These are phyloP conservation scores for Claviceps africana DNA, from an alignment of 2,329 filamentous ascomycete genomes.

Conservation along the genomic window DNA sequence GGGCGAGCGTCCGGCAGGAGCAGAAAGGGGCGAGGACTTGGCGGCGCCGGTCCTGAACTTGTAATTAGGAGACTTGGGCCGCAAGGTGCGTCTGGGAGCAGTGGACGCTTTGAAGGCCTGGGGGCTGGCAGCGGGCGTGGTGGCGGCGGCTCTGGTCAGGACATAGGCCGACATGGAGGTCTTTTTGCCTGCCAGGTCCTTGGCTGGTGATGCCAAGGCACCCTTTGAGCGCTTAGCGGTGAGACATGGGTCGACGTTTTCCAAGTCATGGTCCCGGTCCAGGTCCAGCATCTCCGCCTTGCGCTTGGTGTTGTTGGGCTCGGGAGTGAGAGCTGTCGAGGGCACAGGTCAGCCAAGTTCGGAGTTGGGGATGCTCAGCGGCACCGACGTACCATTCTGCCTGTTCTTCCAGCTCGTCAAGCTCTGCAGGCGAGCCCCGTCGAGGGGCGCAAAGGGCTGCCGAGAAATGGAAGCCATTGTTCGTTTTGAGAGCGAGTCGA, in stretches of 20 bases:
- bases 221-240: constrained; percentile 48
- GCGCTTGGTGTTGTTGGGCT: constrained; percentile 35
- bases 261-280: constrained; percentile 36
- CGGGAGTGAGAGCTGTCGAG: constrained; percentile 26
- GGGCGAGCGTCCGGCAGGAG: constrained; percentile 71
- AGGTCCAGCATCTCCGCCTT: constrained; percentile 40
- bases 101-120: constrained; percentile 17
- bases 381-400: constrained; percentile 49
- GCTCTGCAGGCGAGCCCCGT: constrained; percentile 53
- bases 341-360: not conserved
- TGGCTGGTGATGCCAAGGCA: constrained; percentile 25
- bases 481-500: no score
- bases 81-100: constrained; percentile 30
- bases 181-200: constrained; percentile 40
- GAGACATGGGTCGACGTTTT: constrained; percentile 46
- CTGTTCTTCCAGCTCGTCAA: constrained; percentile 65
- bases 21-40: constrained; percentile 41
- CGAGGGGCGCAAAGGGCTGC: constrained; percentile 63
- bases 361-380: no score
- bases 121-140: constrained; percentile 21
- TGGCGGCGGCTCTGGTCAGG: constrained; percentile 26
- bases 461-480: constrained; percentile 44
- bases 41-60: constrained; percentile 30
- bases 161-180: constrained; percentile 31
- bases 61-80: constrained; percentile 37